Base-by-base conservation (phyloP, 148 eudicot species). In the Vaccinium darrowii region DNA sequence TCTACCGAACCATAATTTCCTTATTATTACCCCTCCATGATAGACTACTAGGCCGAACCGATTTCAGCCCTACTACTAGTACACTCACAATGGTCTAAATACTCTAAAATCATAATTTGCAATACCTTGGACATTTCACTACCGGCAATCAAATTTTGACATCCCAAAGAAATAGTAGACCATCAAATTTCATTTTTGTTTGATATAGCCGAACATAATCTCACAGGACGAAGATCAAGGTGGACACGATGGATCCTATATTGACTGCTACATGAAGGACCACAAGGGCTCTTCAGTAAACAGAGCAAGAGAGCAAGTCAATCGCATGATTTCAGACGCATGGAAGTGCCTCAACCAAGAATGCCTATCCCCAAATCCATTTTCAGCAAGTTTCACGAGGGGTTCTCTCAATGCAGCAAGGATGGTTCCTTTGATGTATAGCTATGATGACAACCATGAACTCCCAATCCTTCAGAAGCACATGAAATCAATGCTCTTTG, bases 221-320 rank as follows among this genome's bases (percentile, higher is more conserved):
- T 62, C 15, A 78, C 81, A 94, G 94, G 93, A 92, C 76, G 97
- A 88, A 80, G 72, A 85, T 30, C 85, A 62, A 89, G 90, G 90
- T 1, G 94, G 91, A 13, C 57, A 79, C 18, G 98, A 94, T 14
- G 94, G 95, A 39, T 92, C 97, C 14, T 88, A 85, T 30, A n/a
- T 91, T 50, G 82, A 87, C 1, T 94, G 89, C 84, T 92, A 89
- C 87, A 86, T 90, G 87, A 90, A 92, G 4, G 94, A 91, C 23
- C 71, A 92, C 67, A 54, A 62, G 76, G 88, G 88, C 6, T 13
- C 75, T 56, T 85, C 94, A 0, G n/a, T 30, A 7, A 88, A 88
- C 73, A 67, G 39, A n/a, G 91, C 94, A 36, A 80, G 86, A 78
- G 36, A 88, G 30, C 84, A 83, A 78, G 91, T 89, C 36, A 15